Percentiles rank a stretch among this genome's conserved stretches.
These are phyloP conservation scores for Zasmidium citrigriseum DNA, from an alignment of 2,329 filamentous ascomycete genomes.

Conservation along the genomic window DNA sequence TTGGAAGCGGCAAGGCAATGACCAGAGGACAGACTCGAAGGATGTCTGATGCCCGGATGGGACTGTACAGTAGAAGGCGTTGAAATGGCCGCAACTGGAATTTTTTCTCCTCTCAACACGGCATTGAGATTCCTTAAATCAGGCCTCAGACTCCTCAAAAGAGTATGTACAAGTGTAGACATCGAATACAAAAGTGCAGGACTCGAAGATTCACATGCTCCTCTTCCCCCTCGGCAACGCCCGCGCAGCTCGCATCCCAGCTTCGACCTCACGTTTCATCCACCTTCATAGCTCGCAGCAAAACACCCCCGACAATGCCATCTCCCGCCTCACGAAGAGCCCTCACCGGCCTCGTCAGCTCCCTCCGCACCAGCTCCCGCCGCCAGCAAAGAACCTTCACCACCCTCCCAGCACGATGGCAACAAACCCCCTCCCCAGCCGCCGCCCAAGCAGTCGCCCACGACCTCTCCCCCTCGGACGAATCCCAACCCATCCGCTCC, in stretches of 20 bases:
- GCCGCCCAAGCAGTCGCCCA: conserved; percentile 15
- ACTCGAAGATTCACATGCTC: not conserved
- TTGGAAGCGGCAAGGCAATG: conserved; percentile 89
- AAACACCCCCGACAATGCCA: conserved; percentile 20
- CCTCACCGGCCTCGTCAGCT: conserved; percentile 25
- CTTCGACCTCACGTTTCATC: not conserved
- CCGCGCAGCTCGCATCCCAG: not conserved
- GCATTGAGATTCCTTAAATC: not conserved
- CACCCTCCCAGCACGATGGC: conserved; percentile 23
- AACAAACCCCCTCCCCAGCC: conserved; percentile 17
- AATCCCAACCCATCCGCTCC: conserved; percentile 35
- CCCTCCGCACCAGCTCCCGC: conserved; percentile 11
- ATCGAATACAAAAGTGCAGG: too few species aligned
- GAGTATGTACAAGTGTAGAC: too few species aligned
- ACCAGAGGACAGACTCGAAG: conserved; percentile 76
- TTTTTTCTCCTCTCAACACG: not conserved
- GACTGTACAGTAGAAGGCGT: not conserved
- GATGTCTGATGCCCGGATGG: conserved; percentile 53
- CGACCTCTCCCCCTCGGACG: conserved; percentile 25
- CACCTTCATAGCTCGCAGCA: not conserved
- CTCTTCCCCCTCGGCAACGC: not conserved
- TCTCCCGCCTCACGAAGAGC: conserved; percentile 19
- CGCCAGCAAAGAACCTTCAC: conserved; percentile 24
- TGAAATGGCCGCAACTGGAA: not conserved
- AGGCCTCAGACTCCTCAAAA: not conserved